Conservation (phyloP, 2,329 filamentous ascomycete genomes). For the Hymenoscyphus scutula region DNA sequence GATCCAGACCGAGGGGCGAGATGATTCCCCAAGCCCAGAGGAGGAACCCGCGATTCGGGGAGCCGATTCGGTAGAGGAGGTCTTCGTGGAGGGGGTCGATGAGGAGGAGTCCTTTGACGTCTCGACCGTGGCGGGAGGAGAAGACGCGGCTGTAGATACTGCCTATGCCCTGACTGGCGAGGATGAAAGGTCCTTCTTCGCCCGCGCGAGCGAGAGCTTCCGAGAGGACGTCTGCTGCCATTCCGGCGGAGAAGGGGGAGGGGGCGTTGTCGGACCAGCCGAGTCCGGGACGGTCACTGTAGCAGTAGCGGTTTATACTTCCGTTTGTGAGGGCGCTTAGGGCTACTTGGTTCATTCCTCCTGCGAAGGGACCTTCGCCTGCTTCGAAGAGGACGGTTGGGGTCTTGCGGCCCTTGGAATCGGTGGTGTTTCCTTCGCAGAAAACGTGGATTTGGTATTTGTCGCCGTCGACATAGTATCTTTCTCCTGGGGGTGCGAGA, state of each 20-base stretch:
- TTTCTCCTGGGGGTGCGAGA: slow-evolving; percentile 68
- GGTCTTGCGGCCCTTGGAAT: slow-evolving; percentile 51
- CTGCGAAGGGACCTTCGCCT: slow-evolving; percentile 75
- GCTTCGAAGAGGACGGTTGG: slow-evolving; percentile 86
- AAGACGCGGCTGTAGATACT: slow-evolving; percentile 91
- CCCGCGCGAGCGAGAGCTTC: slow-evolving; percentile 79
- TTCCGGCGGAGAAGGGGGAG: slow-evolving; percentile 88
- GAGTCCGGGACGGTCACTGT: slow-evolving; percentile 88
- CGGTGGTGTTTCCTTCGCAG: slow-evolving; percentile 72
- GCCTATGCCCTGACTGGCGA: slow-evolving; percentile 83
- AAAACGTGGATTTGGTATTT: slow-evolving; percentile 87
- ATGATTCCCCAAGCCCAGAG: slow-evolving; percentile 85
- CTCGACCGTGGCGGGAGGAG: slow-evolving; percentile 72
- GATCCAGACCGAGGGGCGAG: slow-evolving; percentile 81
- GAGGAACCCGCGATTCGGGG: slow-evolving; percentile 70
- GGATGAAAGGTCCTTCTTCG: slow-evolving; percentile 84
- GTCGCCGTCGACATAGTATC: slow-evolving; percentile 76
- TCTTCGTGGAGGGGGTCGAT: slow-evolving; percentile 91
- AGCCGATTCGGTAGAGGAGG: slow-evolving; percentile 66
- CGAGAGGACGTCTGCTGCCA: slow-evolving; percentile 84
- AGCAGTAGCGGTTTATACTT: slow-evolving; percentile 86
- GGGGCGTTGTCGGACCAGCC: slow-evolving; percentile 90
- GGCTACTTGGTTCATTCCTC: slow-evolving; percentile 77
- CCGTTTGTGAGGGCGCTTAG: slow-evolving; percentile 73
- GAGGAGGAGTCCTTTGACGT: slow-evolving; percentile 76